These are phyloP conservation scores for Polyporus arcularius DNA, from an alignment of 768 basidiomycete genomes.

Conservation along the genomic window DNA sequence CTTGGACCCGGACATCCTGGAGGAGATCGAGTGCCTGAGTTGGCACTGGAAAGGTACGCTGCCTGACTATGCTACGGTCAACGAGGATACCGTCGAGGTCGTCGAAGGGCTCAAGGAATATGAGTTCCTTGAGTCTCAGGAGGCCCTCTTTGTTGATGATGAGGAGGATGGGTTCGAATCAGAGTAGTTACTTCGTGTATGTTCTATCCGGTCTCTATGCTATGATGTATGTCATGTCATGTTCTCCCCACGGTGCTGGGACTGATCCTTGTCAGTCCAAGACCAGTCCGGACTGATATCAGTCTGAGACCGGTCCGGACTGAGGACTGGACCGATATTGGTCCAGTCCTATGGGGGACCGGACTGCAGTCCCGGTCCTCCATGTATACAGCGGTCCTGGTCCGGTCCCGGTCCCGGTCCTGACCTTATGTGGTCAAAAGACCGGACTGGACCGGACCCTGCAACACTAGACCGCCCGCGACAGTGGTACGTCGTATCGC, in stretches of 20 bases:
- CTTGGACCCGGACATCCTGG: slow-evolving; percentile 6
- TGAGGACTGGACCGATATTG: no score
- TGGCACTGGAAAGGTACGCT: slow-evolving; percentile 11
- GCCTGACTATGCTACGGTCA: background rate
- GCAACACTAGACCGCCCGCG: no score
- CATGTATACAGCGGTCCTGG: no score
- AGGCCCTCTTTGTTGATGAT: background rate
- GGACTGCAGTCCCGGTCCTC: no score
- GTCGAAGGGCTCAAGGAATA: background rate
- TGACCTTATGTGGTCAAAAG: no score
- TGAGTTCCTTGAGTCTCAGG: background rate
- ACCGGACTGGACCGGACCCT: no score
- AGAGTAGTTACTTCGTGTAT: background rate
- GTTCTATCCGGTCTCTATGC: background rate
- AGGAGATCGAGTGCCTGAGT: slow-evolving; percentile 15
- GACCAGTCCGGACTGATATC: background rate
- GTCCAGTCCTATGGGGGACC: no score
- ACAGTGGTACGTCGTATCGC: no score
- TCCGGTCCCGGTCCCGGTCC: no score
- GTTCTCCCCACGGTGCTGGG: background rate
- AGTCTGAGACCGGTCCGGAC: no score
- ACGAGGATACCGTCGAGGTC: background rate
- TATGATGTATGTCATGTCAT: background rate
- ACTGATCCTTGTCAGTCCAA: background rate
- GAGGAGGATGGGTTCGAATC: no score